Percentiles rank a stretch among this genome's conserved stretches.
Conservation (phyloP, 495 filamentous ascomycete species). For the Staphylotrichum tortipilum region DNA sequence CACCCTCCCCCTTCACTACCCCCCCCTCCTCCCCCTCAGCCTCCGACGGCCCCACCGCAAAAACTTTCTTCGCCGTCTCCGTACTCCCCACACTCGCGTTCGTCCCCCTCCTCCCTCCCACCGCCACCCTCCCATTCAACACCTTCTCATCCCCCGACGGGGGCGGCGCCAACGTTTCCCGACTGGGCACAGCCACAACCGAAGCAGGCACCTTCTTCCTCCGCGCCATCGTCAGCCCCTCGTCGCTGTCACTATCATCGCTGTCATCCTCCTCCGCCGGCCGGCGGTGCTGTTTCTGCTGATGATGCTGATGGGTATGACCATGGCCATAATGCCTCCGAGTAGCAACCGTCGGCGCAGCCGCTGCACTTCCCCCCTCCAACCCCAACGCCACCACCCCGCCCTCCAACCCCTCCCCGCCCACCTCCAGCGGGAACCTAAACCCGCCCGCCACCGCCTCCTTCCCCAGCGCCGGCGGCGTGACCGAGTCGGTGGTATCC, state of each 20-base stretch:
- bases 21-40: too few species aligned
- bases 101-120: slow-evolving; percentile 38
- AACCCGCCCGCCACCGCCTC: slow-evolving; percentile 25
- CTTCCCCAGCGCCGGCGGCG: slow-evolving; percentile 41
- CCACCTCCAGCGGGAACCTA: slow-evolving; percentile 31
- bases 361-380: too few species aligned
- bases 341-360: too few species aligned
- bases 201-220: slow-evolving; percentile 23
- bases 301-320: too few species aligned
- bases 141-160: too few species aligned
- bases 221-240: slow-evolving; percentile 42
- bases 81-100: slow-evolving; percentile 46
- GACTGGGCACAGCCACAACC: not conserved
- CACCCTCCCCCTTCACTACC: not conserved
- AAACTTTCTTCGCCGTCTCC: slow-evolving; percentile 50
- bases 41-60: too few species aligned
- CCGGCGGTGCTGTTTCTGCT: too few species aligned
- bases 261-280: slow-evolving; percentile 41
- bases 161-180: not conserved
- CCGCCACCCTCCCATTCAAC: slow-evolving; percentile 15
- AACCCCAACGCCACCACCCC: too few species aligned
- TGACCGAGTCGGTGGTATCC: slow-evolving; percentile 45
- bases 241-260: slow-evolving; percentile 49
- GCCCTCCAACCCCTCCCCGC: slow-evolving; percentile 14
- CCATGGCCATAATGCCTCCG: too few species aligned